Evolutionary conservation across 495 filamentous ascomycete genomes (phyloP), one percentile per base, ranked within the genome.

Genomic region (Aspergillus campestris): DNA sequence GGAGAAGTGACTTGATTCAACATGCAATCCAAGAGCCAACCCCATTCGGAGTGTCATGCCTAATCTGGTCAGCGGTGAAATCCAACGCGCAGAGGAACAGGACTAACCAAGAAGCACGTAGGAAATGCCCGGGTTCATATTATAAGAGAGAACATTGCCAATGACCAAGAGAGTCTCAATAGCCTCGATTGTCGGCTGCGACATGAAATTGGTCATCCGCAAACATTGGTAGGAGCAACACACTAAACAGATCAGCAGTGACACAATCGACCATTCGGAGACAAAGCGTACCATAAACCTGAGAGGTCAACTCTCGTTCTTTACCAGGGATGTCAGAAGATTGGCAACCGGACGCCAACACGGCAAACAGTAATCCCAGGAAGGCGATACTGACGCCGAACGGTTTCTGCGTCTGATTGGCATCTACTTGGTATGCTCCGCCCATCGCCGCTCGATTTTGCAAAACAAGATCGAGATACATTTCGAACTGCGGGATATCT

Each of bases 331-430:
- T 71, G 52, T 82, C 79, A 3, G 85, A 84, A 42, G 83, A 89
- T 58, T 92, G 87, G n/a, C 82, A 85, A 11, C 85, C 86, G 29
- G 86, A 86, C 0, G 85, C 87, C 24, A 92, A 70, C 0, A 87
- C 80, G 5, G 84, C 84, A 60, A 91, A 91, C 6, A 91, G 66
- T 18, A 89, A 72, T 8, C 84, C 83, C 7, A 90, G 55, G 57
- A 71, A 80, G 1, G 73, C 80, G 64, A 89, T 56, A 64, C 79
- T 59, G 62, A 83, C 52, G 55, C 87, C 64, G 74, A 82, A 62
- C 62, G 75, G 67, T 13, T 45, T 56, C 42, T 65, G 60, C 14
- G 52, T 60, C 30, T 65, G 55, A 13, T 67, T 57, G 10, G 46
- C 44, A 48, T 71, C 65, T 27, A 62, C 56, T 27, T 58, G 47